Evolutionary conservation across 805 yeast genomes (phyloP).

Genomic region (Candida ponderosae): DNA sequence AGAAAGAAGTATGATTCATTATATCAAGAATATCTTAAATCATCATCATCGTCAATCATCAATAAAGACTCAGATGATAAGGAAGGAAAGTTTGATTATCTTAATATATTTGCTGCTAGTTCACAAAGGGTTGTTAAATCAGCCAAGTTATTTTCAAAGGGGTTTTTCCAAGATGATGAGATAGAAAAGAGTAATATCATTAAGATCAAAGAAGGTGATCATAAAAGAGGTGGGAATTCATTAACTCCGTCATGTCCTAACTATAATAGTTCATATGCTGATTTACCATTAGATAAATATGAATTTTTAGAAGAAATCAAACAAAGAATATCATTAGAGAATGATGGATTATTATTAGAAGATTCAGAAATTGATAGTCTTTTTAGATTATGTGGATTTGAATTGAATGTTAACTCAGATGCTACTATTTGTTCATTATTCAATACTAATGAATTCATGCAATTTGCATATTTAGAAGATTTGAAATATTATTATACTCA

Average conservation of each 20-base stretch:
- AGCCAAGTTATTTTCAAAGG: conserved; percentile 48
- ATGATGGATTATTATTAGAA: conserved; percentile 33
- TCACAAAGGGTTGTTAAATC: conserved; percentile 49
- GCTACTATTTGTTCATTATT: conserved; percentile 26
- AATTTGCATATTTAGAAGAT: conserved; percentile 34
- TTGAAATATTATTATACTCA: conserved; percentile 34
- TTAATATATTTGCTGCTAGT: conserved; percentile 37
- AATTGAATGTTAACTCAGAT: conserved; percentile 36
- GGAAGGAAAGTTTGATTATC: conserved; percentile 37
- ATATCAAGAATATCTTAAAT: conserved; percentile 19
- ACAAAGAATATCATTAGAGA: conserved; percentile 24
- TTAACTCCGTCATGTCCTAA: conserved; percentile 47
- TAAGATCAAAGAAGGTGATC: conserved; percentile 36
- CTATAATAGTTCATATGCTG: conserved; percentile 22
- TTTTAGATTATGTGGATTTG: conserved; percentile 42
- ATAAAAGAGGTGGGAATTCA: conserved; percentile 46
- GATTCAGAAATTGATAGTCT: conserved; percentile 31
- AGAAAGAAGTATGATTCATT: conserved; percentile 42
- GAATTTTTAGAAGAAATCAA: conserved; percentile 21
- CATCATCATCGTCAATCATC: too few species aligned
- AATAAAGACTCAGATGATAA: conserved; percentile 13
- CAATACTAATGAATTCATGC: conserved; percentile 39
- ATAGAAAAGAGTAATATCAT: conserved; percentile 22
- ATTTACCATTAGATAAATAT: conserved; percentile 17
- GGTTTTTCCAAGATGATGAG: conserved; percentile 38